Base-by-base conservation (phyloP, 495 filamentous ascomycete genomes). In the Tuber umbilicatum region DNA sequence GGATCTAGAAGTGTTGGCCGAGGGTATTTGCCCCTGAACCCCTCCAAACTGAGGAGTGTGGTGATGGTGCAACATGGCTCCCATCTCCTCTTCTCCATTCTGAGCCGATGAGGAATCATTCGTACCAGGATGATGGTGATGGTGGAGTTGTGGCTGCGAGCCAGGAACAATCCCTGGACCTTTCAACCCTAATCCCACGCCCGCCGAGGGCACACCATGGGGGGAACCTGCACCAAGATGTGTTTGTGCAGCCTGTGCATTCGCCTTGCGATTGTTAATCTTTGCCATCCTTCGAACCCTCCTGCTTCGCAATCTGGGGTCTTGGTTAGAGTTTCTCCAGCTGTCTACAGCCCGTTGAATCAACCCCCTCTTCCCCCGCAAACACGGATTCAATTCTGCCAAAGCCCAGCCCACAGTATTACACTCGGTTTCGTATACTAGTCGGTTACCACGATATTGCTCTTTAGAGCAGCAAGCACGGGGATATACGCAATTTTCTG, bases 271-370 rank as follows among this genome's bases (percentile, higher is more conserved):
- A 80, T 88, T 93, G 85, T 89, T 93, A 82, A 97, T 92, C 86
- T 98, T 99, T 72, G 94, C 94, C 92, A 95, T 94, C 73, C 95
- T 88, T 73, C 96, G 89, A 60, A 99, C 95, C 73, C 95, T 89
- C 82, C 95, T 86, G 84, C 94, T 97, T 81, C 95, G 89, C 80
- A 98, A 85, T 76, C 93, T 88, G 31, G 92, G 92, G 78, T 99
- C 95, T 84, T 97, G 93, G 84, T 98, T 98, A 87, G 96, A 98
- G 84, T 99, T 99, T 69, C 95, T 86, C 95, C 95, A 98, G 83
- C 94, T 97, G 84, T 99, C 95, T 43, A 99, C 95, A 31, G 95
- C 95, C 70, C 95, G 89, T 84, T 99, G 95, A 75, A 99, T 99
- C 76, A 99, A 86, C 14, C 95, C 95, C 70, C 95, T 89, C 85